Evolutionary conservation across 257 asterid species (phyloP).

Genomic region (Striga asiatica): DNA sequence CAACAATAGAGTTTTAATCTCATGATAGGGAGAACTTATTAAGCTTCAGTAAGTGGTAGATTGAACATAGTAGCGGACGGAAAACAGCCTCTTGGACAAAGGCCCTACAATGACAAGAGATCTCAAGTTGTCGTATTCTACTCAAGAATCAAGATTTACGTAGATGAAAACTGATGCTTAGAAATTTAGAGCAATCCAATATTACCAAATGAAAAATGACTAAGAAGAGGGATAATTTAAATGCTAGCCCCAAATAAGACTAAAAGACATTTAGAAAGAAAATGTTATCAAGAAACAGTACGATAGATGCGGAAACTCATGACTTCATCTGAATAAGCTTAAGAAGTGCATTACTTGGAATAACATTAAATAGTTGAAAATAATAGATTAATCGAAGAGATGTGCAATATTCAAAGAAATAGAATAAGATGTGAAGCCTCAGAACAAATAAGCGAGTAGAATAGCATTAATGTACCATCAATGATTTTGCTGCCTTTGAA

Average conservation of each 20-base stretch:
- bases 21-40: neutral
- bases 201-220: neutral
- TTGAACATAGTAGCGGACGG: neutral
- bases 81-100: constrained; percentile 2
- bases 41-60: constrained; percentile 5
- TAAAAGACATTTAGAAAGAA: no score
- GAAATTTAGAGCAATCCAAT: neutral
- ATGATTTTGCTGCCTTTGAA: constrained; percentile 30
- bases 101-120: neutral
- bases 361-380: neutral
- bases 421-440: constrained; percentile 4
- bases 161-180: neutral
- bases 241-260: neutral
- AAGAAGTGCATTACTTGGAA: neutral
- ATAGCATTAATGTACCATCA: constrained; percentile 29
- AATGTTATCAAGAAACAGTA: neutral
- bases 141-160: neutral
- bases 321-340: constrained; percentile 4
- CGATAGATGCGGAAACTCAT: constrained; percentile 1
- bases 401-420: neutral
- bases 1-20: constrained; percentile 18
- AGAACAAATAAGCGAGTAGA: constrained; percentile 3
- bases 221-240: neutral
- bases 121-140: neutral
- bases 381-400: constrained; percentile 1